These are phyloP conservation scores for Halophytophthora polymorphica DNA, from an alignment of 352 stramenopile species.

Conservation along the genomic window DNA sequence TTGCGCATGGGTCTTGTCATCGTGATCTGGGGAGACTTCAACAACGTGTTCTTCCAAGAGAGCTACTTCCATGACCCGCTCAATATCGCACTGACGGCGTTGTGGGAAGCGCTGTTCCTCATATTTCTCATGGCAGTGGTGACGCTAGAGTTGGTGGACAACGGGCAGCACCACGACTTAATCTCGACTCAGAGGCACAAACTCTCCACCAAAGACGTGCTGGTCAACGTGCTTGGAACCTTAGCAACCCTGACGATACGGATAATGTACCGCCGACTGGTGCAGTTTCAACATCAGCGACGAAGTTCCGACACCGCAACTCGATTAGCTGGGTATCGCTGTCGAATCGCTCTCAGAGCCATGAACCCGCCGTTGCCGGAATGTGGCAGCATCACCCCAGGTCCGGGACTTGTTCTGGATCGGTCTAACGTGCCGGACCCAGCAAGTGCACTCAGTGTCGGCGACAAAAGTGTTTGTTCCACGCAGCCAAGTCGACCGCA, in stretches of 20 bases:
- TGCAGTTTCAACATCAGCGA: constrained; percentile 18
- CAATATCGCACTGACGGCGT: constrained; percentile 18
- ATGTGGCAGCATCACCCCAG: constrained; percentile 16
- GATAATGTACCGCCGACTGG: constrained; percentile 19
- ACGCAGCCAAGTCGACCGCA: constrained; percentile 3
- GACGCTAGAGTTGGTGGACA: constrained; percentile 20
- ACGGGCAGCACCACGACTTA: constrained; percentile 18
- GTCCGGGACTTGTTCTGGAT: neutral
- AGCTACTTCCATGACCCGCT: constrained; percentile 25
- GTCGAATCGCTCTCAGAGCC: constrained; percentile 16
- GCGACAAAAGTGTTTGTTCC: constrained; percentile 2
- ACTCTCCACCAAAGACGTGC: constrained; percentile 18
- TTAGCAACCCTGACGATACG: constrained; percentile 21
- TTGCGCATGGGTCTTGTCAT: constrained; percentile 6
- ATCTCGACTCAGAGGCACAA: constrained; percentile 5
- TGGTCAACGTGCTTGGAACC: constrained; percentile 11
- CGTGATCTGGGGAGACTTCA: constrained; percentile 11
- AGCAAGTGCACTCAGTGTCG: neutral
- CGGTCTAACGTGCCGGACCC: neutral
- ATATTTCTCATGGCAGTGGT: constrained; percentile 24
- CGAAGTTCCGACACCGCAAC: constrained; percentile 15
- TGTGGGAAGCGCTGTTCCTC: constrained; percentile 15
- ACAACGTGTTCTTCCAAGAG: constrained; percentile 16
- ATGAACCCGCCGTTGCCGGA: constrained; percentile 5
- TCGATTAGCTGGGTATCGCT: constrained; percentile 20